Evolutionary conservation across 2,329 filamentous ascomycete genomes (phyloP), one percentile per base, ranked within the genome.

Genomic region (Leptographium radiaticola): DNA sequence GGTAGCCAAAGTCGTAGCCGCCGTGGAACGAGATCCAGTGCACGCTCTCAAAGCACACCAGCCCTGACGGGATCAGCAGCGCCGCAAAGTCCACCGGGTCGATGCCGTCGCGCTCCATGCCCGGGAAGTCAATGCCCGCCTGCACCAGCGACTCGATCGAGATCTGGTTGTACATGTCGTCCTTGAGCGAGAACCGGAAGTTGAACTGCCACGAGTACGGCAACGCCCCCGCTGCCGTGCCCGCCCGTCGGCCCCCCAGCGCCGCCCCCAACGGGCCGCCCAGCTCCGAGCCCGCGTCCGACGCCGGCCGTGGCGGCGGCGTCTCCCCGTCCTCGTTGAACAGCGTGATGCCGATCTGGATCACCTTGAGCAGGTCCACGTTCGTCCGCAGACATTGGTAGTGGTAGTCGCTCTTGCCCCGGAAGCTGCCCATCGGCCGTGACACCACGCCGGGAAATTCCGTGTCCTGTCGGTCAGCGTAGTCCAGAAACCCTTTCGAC

Each of bases 181-280:
- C 83, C 60, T 93, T 87, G 11, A 96, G 76, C 1, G 89, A 93
- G 69, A 97, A 98, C 62, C 90, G 86, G 71, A 98, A 98, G 75
- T 98, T 97, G 77, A 98, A 98, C 62, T 96, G 91, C 93, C 93
- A 98, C 18, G 91, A 94, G 65, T 87, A 94, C 16, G 88, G 91
- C 56, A 89, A 83, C 40, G 56, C 42, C 15, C 46, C 42, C 30
- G 34, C 45, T 31, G 20, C 43, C 48, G 8, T 33, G 55, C 49
- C 79, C 76, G 18, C 66, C 68, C 56, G 68, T 62, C 55, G 69
- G 73, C 50, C 59, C 67, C 20, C 30, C 68, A 67, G 57, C 4
- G 33, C 42, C n/a, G 34, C 20, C 1, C 49, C 49, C 38, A 49
- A 34, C 9, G 71, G 68, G 58, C 71, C 67, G 38, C 63, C 66